phyloP scores from a whole-genome alignment of 768 basidiomycete genomes.

The Leucogyrophana mollusca region DNA sequence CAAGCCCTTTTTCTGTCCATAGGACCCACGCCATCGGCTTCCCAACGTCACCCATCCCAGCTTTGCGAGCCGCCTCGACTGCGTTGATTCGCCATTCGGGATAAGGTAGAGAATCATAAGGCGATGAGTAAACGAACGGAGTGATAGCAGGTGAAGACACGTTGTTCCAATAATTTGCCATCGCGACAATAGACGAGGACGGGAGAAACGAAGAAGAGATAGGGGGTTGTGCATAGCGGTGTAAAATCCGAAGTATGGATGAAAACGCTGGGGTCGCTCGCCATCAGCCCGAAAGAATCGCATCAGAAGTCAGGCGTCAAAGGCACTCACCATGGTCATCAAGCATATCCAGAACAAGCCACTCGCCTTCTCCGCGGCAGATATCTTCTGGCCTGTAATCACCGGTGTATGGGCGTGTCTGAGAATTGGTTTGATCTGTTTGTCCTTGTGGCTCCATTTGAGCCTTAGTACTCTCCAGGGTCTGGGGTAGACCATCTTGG shows the following conservation, averaged over 20 bases:
- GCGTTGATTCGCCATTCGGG: slow-evolving; percentile 65
- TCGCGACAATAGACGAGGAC: slow-evolving; percentile 50
- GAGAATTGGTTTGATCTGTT: slow-evolving; percentile 1
- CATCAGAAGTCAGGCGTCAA: neutral
- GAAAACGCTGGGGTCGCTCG: slow-evolving; percentile 36
- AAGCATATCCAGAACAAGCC: slow-evolving; percentile 53
- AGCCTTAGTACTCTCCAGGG: neutral
- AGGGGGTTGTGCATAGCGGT: slow-evolving; percentile 36
- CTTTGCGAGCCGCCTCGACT: slow-evolving; percentile 49
- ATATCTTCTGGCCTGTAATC: slow-evolving; percentile 7
- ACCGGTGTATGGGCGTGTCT: neutral
- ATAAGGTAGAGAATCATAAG: slow-evolving; percentile 46
- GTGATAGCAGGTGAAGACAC: slow-evolving; percentile 15
- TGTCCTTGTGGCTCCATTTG: slow-evolving; percentile 3
- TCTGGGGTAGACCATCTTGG: neutral
- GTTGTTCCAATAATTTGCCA: slow-evolving; percentile 40
- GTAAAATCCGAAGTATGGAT: slow-evolving; percentile 52
- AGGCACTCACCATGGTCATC: slow-evolving; percentile 38
- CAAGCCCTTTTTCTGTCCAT: slow-evolving; percentile 27
- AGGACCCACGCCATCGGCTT: slow-evolving; percentile 51
- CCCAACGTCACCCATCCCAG: slow-evolving; percentile 58
- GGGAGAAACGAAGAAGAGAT: slow-evolving; percentile 44
- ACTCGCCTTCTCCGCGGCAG: slow-evolving; percentile 35
- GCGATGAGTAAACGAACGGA: slow-evolving; percentile 26
- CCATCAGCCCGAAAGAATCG: neutral